Evolutionary conservation across 1,284 basidiomycete species (phyloP).

Genomic region (Pseudozyma sp.): DNA sequence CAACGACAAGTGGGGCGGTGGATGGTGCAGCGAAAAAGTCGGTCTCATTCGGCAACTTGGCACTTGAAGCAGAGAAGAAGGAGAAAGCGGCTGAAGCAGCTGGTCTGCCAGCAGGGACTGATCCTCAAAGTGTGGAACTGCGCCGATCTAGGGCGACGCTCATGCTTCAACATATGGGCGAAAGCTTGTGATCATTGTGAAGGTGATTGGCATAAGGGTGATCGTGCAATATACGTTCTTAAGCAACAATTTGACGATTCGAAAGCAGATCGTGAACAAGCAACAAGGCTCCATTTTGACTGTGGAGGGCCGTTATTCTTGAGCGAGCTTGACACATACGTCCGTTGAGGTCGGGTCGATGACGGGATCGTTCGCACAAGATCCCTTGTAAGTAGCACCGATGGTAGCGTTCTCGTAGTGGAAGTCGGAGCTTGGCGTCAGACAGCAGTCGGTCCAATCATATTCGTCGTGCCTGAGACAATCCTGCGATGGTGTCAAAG

Average conservation of each 20-base stretch:
- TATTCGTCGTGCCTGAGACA: conserved; percentile 3
- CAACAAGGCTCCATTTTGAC: background rate
- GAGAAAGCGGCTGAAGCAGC: conserved; percentile 28
- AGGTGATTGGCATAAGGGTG: background rate
- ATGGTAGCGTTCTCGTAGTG: background rate
- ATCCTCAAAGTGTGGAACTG: conserved; percentile 34
- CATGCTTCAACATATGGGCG: conserved; percentile 39
- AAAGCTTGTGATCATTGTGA: conserved; percentile 14
- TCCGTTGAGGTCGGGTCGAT: conserved; percentile 8
- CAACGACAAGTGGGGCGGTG: background rate
- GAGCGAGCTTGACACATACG: conserved; percentile 12
- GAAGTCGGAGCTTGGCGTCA: conserved; percentile 1
- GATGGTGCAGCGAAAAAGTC: conserved; percentile 21
- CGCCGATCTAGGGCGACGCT: conserved; percentile 26
- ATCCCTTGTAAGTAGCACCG: background rate
- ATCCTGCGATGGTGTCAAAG: conserved; percentile 1
- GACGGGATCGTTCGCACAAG: conserved; percentile 19
- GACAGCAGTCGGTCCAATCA: conserved; percentile 28
- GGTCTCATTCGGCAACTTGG: conserved; percentile 43
- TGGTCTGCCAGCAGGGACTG: conserved; percentile 26
- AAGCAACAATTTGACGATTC: background rate
- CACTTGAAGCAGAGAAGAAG: conserved; percentile 34
- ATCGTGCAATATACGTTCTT: background rate
- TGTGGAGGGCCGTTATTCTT: background rate
- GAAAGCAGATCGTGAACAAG: background rate